Conservation (phyloP, 164 flowering plant species). For the Chimonanthus salicifolius region DNA sequence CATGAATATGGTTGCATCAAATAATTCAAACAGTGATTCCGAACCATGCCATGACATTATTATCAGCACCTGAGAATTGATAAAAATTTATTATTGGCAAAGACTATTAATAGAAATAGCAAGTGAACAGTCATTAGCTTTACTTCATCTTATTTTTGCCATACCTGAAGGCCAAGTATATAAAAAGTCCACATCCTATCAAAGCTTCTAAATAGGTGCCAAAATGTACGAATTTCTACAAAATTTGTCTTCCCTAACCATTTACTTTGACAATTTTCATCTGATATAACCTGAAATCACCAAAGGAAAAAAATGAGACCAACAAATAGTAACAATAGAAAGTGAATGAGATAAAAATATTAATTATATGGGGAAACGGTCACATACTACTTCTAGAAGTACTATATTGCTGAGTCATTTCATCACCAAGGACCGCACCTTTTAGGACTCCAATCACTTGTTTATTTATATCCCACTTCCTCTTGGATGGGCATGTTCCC, state of each 20-base stretch:
- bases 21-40: conserved; percentile 63
- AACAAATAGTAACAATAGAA: not conserved
- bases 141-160: conserved; percentile 3
- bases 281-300: conserved; percentile 22
- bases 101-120: not conserved
- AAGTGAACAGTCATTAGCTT: not conserved
- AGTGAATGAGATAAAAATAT: not conserved
- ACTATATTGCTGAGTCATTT: too few species aligned
- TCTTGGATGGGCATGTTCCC: too few species aligned
- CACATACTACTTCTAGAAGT: too few species aligned
- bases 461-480: too few species aligned
- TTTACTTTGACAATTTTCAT: conserved; percentile 29
- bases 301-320: not conserved
- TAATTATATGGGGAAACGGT: not conserved
- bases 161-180: conserved; percentile 83
- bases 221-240: conserved; percentile 88
- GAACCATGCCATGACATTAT: conserved; percentile 85
- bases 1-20: conserved; percentile 51
- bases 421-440: too few species aligned
- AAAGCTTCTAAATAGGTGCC: conserved; percentile 92
- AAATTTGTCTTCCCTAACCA: conserved; percentile 97
- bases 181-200: conserved; percentile 89
- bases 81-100: not conserved
- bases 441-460: too few species aligned
- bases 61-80: conserved; percentile 60